A percentile compares a stretch with the other conserved stretches of the same genome.
These are phyloP conservation scores for Saccharomycopsis vini DNA, from an alignment of 805 yeast species.

Conservation along the genomic window DNA sequence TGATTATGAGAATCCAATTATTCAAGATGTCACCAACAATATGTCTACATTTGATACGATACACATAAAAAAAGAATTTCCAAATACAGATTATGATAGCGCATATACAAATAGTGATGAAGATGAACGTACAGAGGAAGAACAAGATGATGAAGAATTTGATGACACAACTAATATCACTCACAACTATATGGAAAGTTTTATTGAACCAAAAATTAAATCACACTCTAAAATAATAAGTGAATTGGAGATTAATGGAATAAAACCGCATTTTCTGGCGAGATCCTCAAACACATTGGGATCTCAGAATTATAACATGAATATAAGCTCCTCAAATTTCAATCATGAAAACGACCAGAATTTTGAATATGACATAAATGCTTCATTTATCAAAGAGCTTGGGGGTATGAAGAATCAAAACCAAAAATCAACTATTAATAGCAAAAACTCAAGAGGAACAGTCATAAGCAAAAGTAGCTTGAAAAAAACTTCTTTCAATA, in stretches of 20 bases:
- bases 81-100: no score
- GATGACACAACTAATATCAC: constrained; percentile 8
- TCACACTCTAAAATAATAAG: background rate
- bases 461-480: background rate
- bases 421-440: background rate
- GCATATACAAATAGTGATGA: background rate
- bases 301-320: no score
- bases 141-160: background rate
- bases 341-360: background rate
- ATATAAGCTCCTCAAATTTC: no score
- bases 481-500: background rate
- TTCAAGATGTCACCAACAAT: constrained; percentile 13
- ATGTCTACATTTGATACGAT: constrained; percentile 7
- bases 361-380: constrained; percentile 16
- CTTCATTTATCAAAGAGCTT: constrained; percentile 17
- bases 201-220: constrained; percentile 10
- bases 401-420: background rate
- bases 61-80: no score
- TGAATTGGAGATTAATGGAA: no score
- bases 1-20: background rate
- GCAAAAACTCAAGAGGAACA: background rate
- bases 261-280: no score
- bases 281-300: no score
- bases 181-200: constrained; percentile 13
- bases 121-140: background rate